Base-by-base conservation (phyloP, 2,329 filamentous ascomycete genomes). In the Penicillium sclerotiorum region DNA sequence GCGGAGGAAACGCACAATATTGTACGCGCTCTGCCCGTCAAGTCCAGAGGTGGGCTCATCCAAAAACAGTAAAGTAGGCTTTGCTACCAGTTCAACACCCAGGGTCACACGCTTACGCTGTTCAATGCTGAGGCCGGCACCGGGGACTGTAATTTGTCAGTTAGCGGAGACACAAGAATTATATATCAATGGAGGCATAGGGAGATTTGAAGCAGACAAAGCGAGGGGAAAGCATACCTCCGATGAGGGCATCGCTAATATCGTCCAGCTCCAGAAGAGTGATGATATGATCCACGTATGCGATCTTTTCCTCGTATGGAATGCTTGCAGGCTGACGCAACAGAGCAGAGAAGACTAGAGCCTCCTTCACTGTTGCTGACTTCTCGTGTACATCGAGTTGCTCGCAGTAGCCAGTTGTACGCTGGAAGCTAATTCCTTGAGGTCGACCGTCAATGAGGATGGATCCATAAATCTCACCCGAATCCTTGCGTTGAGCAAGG, bases 311-410 rank as follows among this genome's bases (percentile, higher is more conserved):
- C 23, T 78, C 63, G 0, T 70, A 65, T 0, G 83, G 62, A 0
- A 81, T 77, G 13, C 80, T 75, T 1, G 74, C 71, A 0, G 79
- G 78, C 58, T 87, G 85, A 1, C 85, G 78, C 0, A 88, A 74
- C 0, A 84, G 69, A 0, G 85, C 85, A 0, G 83, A 85, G 61
- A 88, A 87, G 8, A 80, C 74, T 0, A 87, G 69, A 0, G 85
- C 84, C 56, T 87, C 85, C 6, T 80, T 75, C 0, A 88, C 83
- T 0, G 85, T 88, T 0, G 83, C 75, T 0, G 81, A 84, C 0
- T 79, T 76, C 51, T 86, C 82, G 58, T 87, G 84, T 1, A 87
- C 76, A 57, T 88, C 85, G 68, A 81, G 79, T 59, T 88, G 85
- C 59, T 87, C 77, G 20, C 74, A 77, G 60, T 78, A 81, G 0